phyloP scores from a whole-genome alignment of 805 yeast species.

The Nakazawaea wickerhamii region DNA sequence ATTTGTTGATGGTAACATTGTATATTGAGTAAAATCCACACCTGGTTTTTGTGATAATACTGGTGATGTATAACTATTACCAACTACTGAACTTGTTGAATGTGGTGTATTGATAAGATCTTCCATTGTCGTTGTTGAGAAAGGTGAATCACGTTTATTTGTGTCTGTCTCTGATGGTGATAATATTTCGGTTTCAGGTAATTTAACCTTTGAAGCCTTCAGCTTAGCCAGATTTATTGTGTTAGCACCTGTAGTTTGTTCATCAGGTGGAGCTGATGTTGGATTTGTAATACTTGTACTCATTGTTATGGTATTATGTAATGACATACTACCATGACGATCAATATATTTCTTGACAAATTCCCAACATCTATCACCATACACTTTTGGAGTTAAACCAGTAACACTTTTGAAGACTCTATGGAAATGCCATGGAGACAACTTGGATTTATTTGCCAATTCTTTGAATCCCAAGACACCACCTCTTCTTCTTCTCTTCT shows the following conservation, averaged over 20 bases:
- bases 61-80: conserved; percentile 9
- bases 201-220: neutral
- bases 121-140: conserved; percentile 5
- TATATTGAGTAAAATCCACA: conserved; percentile 1
- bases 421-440: conserved; percentile 92
- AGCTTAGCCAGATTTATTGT: conserved; percentile 1
- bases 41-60: neutral
- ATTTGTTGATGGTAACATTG: conserved; percentile 2
- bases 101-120: conserved; percentile 8
- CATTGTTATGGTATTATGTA: conserved; percentile 22
- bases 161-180: conserved; percentile 68
- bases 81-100: neutral
- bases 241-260: conserved; percentile 5
- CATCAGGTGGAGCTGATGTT: conserved; percentile 16
- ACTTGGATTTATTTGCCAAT: conserved; percentile 75
- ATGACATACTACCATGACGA: conserved; percentile 14
- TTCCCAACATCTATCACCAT: conserved; percentile 79
- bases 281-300: conserved; percentile 29
- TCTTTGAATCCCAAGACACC: conserved; percentile 83
- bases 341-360: conserved; percentile 35
- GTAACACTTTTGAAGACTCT: conserved; percentile 83
- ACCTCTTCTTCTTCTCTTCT: conserved; percentile 59
- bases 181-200: conserved; percentile 39
- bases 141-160: conserved; percentile 7
- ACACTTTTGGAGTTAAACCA: conserved; percentile 82